Evolutionary conservation across 208 protist genomes (phyloP).

Genomic region (Leishmania amazonensis): DNA sequence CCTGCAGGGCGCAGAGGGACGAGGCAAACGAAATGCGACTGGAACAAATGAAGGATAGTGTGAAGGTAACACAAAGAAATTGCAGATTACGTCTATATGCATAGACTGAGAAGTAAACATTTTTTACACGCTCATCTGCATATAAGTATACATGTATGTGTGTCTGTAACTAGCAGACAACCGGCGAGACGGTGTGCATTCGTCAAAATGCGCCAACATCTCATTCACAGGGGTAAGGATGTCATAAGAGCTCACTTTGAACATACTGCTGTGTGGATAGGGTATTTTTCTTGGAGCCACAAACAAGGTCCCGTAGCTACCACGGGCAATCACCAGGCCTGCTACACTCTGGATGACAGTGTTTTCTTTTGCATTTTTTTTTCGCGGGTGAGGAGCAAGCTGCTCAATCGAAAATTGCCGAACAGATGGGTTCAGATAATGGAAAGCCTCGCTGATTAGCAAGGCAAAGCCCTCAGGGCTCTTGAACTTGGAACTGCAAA

Average conservation of each 20-base stretch:
- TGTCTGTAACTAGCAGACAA: neutral
- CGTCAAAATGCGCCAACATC: neutral
- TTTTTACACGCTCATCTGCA: neutral
- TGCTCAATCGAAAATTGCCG: neutral
- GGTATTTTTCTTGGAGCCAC: fast-evolving
- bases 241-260: neutral
- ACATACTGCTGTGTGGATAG: neutral
- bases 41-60: neutral
- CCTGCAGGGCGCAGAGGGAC: neutral
- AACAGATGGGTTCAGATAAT: neutral
- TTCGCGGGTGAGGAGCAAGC: neutral
- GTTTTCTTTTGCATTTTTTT: neutral
- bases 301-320: neutral
- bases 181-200: neutral
- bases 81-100: neutral
- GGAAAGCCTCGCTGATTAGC: neutral
- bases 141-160: neutral
- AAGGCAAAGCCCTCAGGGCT: neutral
- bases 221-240: neutral
- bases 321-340: neutral
- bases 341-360: neutral
- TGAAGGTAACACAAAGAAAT: neutral
- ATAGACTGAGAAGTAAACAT: neutral
- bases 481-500: neutral
- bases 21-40: neutral